Evolutionary conservation across 768 basidiomycete genomes (phyloP), one percentile per base, ranked within the genome.

Genomic region (Tricholoma sp.): DNA sequence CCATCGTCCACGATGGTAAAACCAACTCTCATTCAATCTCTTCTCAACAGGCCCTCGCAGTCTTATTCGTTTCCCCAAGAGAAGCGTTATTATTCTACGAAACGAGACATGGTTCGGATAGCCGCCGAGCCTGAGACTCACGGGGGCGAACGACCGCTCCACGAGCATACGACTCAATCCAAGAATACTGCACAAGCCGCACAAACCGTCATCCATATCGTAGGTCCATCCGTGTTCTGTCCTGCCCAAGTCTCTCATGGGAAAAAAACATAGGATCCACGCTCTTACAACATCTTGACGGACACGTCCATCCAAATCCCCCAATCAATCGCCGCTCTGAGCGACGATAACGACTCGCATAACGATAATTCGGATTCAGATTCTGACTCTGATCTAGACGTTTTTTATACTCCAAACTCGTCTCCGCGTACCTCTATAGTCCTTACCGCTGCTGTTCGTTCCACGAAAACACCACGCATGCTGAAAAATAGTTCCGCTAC

Each of bases 11-110:
- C 45, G 36, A 84, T 84, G 83, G 70, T 73, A 29, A 82, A 78
- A 64, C 81, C 83, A 48, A 81, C 82, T 4, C 65, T 85, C 49
- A 62, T 85, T 52, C 87, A 89, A 68, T 76, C 74, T 39, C 67
- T 89, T 44, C 75, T 91, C 42, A 80, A 82, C 52, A 67, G 76
- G 52, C 88, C 88, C 10, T 88, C 87, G 1, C 83, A 87, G 65
- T 71, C 77, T 0, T 90, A 90, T 67, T 64, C 70, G 8, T 71
- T 74, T 53, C 79, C 79, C 0, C 59, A 63, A 18, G 67, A 71
- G 56, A 78, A 76, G 62, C 73, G 78, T 4, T 83, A 82, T 61
- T 75, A 79, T 59, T 83, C 80, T 0, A 78, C 74, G 10, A 81
- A 78, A 65, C 65, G 72, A 54, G 76, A 80, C 52, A 75, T 85